Base-by-base conservation (phyloP, 768 basidiomycete genomes). In the Ramaria rubella region DNA sequence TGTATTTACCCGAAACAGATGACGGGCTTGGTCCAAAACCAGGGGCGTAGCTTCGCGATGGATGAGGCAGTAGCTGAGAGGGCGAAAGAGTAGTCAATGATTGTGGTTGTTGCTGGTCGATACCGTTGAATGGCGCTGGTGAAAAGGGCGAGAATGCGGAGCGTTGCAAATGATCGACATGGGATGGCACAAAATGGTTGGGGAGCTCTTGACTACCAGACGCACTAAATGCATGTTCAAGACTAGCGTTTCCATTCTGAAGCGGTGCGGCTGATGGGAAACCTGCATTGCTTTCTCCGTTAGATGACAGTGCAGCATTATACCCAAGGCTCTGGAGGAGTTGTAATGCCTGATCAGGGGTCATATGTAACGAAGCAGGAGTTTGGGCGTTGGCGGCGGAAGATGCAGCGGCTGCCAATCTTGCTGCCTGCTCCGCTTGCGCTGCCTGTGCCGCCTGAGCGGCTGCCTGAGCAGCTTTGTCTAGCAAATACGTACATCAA, bases 381-480 rank as follows among this genome's bases (percentile, higher is more conserved):
- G 26, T 52, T 58, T 23, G 60, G 55, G n/a, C 50, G 56, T 29
- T 53, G 9, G 31, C 52, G 46, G 87, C 69, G 36, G 87, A 82
- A 31, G 72, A 66, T 53, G 87, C 83, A 48, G 87, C 69, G 36
- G 87, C 83, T 24, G 86, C 33, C 27, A 55, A 45, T 44, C 54
- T 26, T 5, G 38, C 43, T 19, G 30, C 24, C 42, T 55, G 54
- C 46, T 55, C 85, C 14, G 85, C 81, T 66, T 90, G 88, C 7
- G 87, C 83, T 14, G 83, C 84, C 63, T n/a, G 72, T 68, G 56
- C 56, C 24, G 48, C 49, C 58, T 90, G 89, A 7, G 89, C 90
- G 17, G 90, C 90, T 3, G 90, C 90, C 67, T 92, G 90, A 4
- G 90, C 90, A 17, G 90, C 90, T 75, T 93, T 93, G 69, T 92